phyloP scores from a whole-genome alignment of 495 filamentous ascomycete genomes.

The Penicillium arizonense region DNA sequence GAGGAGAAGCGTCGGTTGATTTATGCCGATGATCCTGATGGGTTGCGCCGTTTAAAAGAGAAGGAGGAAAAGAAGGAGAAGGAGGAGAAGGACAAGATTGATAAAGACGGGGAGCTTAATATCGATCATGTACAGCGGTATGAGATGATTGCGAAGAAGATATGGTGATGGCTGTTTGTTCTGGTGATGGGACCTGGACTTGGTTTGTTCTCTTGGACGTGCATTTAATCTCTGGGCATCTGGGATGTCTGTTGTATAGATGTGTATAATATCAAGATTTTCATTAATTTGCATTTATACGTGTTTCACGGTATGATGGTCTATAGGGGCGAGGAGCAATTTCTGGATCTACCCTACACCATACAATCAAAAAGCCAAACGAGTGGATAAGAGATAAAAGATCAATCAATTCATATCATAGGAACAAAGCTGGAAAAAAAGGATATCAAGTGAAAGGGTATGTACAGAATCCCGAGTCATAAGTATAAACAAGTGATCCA shows the following conservation, averaged over 20 bases:
- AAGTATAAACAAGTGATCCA: slow-evolving; percentile 15
- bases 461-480: slow-evolving; percentile 22
- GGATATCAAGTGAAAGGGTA: slow-evolving; percentile 15
- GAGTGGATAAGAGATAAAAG: background rate
- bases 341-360: no score
- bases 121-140: slow-evolving; percentile 76
- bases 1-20: slow-evolving; percentile 86
- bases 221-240: no score
- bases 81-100: slow-evolving; percentile 63
- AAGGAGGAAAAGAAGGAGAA: slow-evolving; percentile 66
- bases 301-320: no score
- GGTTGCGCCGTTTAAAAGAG: slow-evolving; percentile 63
- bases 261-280: no score
- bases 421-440: background rate
- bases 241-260: no score
- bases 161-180: slow-evolving; percentile 59
- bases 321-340: no score
- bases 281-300: no score
- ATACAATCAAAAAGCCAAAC: no score
- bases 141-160: slow-evolving; percentile 91
- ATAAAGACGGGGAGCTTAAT: slow-evolving; percentile 51
- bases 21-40: slow-evolving; percentile 80
- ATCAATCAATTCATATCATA: background rate
- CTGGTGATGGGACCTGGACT: background rate
- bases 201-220: no score